Evolutionary conservation across 495 filamentous ascomycete genomes (phyloP).

Genomic region (Alectoria sarmentosa): DNA sequence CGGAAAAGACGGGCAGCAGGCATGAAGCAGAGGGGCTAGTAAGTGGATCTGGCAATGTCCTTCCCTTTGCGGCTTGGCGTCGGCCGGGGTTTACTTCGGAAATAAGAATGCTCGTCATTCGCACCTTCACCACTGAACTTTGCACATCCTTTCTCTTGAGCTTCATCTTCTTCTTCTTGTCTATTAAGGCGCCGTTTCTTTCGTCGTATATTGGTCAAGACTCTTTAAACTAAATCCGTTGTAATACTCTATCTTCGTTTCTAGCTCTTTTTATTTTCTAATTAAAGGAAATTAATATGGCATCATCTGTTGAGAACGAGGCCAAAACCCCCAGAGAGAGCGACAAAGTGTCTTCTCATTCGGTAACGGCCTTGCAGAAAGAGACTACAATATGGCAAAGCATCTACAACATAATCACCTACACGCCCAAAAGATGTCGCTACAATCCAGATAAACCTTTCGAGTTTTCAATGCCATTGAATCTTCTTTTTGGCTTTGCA

Average conservation of each 20-base stretch:
- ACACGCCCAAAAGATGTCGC: constrained; percentile 48
- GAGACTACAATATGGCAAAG: background rate
- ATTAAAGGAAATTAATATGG: background rate
- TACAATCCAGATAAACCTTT: constrained; percentile 51
- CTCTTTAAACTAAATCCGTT: background rate
- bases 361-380: background rate
- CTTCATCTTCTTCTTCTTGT: background rate
- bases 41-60: background rate
- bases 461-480: constrained; percentile 51
- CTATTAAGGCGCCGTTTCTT: background rate
- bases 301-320: background rate
- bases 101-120: background rate
- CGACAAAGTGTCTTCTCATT: background rate
- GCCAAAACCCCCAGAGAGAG: background rate
- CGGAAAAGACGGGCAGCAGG: background rate
- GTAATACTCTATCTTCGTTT: background rate
- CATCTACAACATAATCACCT: constrained; percentile 23
- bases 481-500: constrained; percentile 52
- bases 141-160: background rate
- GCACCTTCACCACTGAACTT: background rate
- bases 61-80: background rate
- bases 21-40: background rate
- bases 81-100: background rate
- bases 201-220: background rate
- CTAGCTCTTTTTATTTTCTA: background rate